phyloP scores from a whole-genome alignment of 352 stramenopile species.

The Pythium volutum region DNA sequence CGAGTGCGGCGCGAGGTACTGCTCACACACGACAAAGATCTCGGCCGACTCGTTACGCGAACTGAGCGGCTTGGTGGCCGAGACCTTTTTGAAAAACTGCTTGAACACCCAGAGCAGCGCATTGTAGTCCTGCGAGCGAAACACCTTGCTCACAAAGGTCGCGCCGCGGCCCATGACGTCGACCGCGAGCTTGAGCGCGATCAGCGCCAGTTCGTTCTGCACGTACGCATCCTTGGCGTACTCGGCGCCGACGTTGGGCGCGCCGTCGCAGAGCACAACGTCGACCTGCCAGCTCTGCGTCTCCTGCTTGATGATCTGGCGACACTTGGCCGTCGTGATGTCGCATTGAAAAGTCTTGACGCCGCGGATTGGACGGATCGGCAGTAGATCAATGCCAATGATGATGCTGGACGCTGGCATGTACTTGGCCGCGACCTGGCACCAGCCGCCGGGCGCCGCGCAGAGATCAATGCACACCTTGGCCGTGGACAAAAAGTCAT shows the following conservation, averaged over 20 bases:
- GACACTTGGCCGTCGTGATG: constrained; percentile 90
- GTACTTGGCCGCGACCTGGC: constrained; percentile 90
- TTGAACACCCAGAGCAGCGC: constrained; percentile 98
- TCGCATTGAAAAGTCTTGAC: constrained; percentile 98
- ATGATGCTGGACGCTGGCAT: constrained; percentile 96
- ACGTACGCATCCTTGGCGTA: constrained; percentile 99
- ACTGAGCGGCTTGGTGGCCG: constrained; percentile 97
- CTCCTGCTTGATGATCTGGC: constrained; percentile 92
- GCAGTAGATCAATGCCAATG: constrained; percentile 97
- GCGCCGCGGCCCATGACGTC: constrained; percentile 95
- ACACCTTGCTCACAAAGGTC: constrained; percentile 97
- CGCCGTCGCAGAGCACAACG: constrained; percentile 98
- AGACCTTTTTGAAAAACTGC: constrained; percentile 98
- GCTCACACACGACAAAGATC: constrained; percentile 99
- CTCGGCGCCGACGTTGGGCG: constrained; percentile 97
- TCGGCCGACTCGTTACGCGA: constrained; percentile 98
- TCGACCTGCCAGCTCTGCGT: constrained; percentile 93
- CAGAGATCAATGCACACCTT: constrained; percentile 99
- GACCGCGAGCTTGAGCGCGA: constrained; percentile 96
- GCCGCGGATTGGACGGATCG: constrained; percentile 95
- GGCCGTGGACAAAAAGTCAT: constrained; percentile 95
- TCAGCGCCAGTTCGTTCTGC: constrained; percentile 97
- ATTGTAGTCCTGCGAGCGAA: constrained; percentile 98
- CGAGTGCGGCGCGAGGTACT: constrained; percentile 94
- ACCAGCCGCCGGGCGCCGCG: constrained; percentile 98